phyloP scores from a whole-genome alignment of 1,284 basidiomycete species.

The Bjerkandera adusta region DNA sequence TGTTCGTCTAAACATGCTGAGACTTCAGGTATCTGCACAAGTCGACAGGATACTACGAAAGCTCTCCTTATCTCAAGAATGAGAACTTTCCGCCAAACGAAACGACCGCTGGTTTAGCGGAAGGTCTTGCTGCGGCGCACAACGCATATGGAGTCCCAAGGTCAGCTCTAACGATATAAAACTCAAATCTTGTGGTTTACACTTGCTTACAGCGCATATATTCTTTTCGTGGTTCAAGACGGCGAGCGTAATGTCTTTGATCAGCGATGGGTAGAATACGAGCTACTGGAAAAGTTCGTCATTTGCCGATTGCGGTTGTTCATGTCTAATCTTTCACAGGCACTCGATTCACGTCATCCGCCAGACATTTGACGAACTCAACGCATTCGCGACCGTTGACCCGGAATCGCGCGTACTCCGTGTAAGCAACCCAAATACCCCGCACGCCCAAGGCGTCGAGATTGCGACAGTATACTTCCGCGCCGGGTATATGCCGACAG shows the following conservation, averaged over 20 bases:
- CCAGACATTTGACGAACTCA: constrained; percentile 73
- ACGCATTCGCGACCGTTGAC: constrained; percentile 24
- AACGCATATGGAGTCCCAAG: constrained; percentile 60
- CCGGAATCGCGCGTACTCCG: constrained; percentile 23
- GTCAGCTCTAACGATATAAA: constrained; percentile 35
- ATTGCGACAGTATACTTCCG: constrained; percentile 32
- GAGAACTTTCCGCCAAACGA: constrained; percentile 76
- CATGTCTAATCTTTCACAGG: constrained; percentile 36
- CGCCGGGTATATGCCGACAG: constrained; percentile 79
- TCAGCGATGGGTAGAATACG: constrained; percentile 87
- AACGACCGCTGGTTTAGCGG: constrained; percentile 68
- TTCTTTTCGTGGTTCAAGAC: constrained; percentile 89
- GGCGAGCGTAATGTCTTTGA: constrained; percentile 97
- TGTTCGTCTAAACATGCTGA: not conserved
- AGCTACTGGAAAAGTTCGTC: constrained; percentile 70
- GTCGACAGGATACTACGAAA: constrained; percentile 64
- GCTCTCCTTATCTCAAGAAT: constrained; percentile 51
- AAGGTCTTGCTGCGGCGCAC: constrained; percentile 82
- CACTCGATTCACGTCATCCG: constrained; percentile 73
- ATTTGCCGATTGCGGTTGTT: not conserved
- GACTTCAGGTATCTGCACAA: constrained; percentile 59
- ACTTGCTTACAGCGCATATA: constrained; percentile 47
- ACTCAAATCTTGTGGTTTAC: constrained; percentile 12
- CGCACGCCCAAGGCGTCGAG: constrained; percentile 22
- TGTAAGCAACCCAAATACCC: constrained; percentile 14